A percentile compares a stretch with the other conserved stretches of the same genome.
phyloP scores from a whole-genome alignment of 2,329 filamentous ascomycete species.

The Alternaria brassicae region DNA sequence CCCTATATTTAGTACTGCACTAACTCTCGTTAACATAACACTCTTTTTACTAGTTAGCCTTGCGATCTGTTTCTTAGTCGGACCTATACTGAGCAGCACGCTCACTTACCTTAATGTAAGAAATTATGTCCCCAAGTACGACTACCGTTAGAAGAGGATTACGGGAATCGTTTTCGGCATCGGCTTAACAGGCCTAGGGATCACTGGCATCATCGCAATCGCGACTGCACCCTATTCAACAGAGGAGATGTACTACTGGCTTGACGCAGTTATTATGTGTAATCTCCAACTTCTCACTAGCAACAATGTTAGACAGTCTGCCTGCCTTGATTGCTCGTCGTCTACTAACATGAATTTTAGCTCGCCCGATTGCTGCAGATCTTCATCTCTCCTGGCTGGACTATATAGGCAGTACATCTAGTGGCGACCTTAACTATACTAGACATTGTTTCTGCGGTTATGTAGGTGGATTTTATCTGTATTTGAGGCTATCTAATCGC shows the following conservation, averaged over 20 bases:
- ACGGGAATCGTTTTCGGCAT: no score
- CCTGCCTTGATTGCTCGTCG: slow-evolving; percentile 1
- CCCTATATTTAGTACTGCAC: slow-evolving; percentile 13
- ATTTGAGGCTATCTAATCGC: background rate
- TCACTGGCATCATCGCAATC: no score
- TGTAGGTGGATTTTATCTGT: background rate
- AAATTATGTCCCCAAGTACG: slow-evolving; percentile 1
- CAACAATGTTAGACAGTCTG: slow-evolving; percentile 9
- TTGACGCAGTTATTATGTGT: no score
- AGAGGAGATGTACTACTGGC: no score
- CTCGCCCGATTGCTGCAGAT: no score
- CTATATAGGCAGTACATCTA: no score
- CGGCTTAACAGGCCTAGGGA: no score
- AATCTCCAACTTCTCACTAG: slow-evolving; percentile 14
- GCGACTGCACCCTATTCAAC: no score
- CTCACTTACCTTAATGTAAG: slow-evolving; percentile 13
- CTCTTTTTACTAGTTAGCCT: slow-evolving; percentile 10
- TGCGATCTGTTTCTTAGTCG: no score
- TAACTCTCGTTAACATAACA: slow-evolving; percentile 7
- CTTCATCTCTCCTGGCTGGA: no score
- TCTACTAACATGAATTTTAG: slow-evolving; percentile 5
- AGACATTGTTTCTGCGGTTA: slow-evolving; percentile 6
- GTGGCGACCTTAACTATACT: no score
- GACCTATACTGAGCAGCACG: slow-evolving; percentile 5
- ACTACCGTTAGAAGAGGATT: slow-evolving; percentile 8